Base-by-base conservation (phyloP, 1,284 basidiomycete species). In the Sanghuangporus sanghuang region DNA sequence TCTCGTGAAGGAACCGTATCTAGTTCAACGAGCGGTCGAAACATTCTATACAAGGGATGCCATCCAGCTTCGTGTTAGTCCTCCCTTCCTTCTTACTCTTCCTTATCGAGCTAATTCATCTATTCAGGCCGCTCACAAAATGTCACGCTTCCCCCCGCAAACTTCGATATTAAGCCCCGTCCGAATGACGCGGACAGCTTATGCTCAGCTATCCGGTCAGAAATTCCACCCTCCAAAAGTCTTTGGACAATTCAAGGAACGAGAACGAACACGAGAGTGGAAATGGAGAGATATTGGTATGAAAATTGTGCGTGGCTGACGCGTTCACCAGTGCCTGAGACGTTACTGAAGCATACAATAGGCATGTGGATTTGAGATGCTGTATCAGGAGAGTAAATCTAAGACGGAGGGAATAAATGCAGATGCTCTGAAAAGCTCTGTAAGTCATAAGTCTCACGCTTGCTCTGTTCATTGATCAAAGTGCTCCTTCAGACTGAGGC, bases 301-400 rank as follows among this genome's bases (percentile, higher is more conserved):
- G 86, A 97, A 96, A 78, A 86, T 96, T 60, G 92, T 90, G 67
- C 60, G 84, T 75, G 38, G 14, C 53, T 14, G 5, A 21, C 36
- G 6, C 27, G n/a, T 42, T 50, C n/a, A 3, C 27, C 16, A 5
- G 18, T 54, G 21, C 23, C 57, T 50, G 8, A 21, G 23, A 42
- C 18, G 21, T 57, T 18, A 61, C 32, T 53, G 12, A 23, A n/a
- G 36, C 18, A n/a, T 40, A 21, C 18, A 35, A 39, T 69, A 94
- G 92, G 87, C 93, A 3, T 93, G 92, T 67, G 95, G 95, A 0
- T 97, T 97, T 68, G 95, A 98, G 77, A 97, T 97, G 83, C 81
- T 96, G 59, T 97, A 91, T 74, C 85, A 94, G 76, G 90, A 95
- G 74, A 84, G 84, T 71, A 85, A 91, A 76, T 74, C 76, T 68